phyloP scores from a whole-genome alignment of 805 yeast genomes.

The Isabelozyma pseudorhagii region DNA sequence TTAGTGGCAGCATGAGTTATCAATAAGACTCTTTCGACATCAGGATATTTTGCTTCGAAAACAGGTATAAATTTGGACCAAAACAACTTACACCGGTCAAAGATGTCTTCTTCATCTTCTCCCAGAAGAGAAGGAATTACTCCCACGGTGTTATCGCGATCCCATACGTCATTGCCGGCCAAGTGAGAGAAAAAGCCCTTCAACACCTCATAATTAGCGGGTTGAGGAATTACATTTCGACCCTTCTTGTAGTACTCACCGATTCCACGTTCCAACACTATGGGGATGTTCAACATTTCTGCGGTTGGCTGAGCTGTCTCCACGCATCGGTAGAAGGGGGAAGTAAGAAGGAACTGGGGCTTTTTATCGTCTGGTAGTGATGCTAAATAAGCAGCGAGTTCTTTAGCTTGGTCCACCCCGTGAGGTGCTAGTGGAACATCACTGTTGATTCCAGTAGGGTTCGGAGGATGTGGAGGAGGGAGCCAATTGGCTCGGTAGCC shows the following conservation, averaged over 20 bases:
- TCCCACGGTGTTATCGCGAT: slow-evolving; percentile 51
- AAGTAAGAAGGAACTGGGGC: slow-evolving; percentile 69
- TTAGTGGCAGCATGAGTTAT: slow-evolving; percentile 93
- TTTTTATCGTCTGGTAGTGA: slow-evolving; percentile 44
- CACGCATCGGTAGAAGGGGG: slow-evolving; percentile 89
- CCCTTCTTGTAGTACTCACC: slow-evolving; percentile 90
- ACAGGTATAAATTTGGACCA: slow-evolving; percentile 55
- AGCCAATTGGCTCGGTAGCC: slow-evolving; percentile 90
- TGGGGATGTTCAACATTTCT: slow-evolving; percentile 50
- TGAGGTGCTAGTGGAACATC: slow-evolving; percentile 88
- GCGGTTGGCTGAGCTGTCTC: slow-evolving; percentile 78
- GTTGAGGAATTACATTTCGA: slow-evolving; percentile 65
- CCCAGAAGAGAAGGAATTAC: slow-evolving; percentile 64
- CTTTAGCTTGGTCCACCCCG: slow-evolving; percentile 84
- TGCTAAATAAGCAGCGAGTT: slow-evolving; percentile 59
- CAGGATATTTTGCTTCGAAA: slow-evolving; percentile 56
- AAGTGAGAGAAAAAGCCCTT: slow-evolving; percentile 51
- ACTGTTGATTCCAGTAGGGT: slow-evolving; percentile 86
- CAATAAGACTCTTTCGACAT: slow-evolving; percentile 60
- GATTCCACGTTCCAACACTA: slow-evolving; percentile 74
- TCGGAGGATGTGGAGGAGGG: slow-evolving; percentile 67
- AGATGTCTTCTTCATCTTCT: slow-evolving; percentile 71
- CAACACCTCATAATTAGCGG: slow-evolving; percentile 53
- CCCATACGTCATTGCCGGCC: slow-evolving; percentile 30
- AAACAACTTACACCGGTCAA: slow-evolving; percentile 55